These are phyloP conservation scores for Agaricus subrufescens DNA, from an alignment of 768 basidiomycete species.

Conservation along the genomic window DNA sequence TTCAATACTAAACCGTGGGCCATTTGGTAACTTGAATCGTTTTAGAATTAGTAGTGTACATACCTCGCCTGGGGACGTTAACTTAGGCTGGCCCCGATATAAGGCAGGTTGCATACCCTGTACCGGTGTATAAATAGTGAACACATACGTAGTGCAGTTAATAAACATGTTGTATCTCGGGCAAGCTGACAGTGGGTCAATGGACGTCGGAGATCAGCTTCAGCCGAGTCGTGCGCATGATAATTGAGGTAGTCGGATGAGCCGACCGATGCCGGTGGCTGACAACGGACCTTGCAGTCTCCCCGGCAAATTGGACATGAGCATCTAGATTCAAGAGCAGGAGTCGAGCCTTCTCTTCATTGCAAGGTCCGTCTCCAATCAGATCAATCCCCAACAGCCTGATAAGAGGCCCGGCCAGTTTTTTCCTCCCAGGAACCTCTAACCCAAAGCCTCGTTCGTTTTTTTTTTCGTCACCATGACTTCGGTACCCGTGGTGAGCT, in stretches of 20 bases:
- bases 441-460: neutral
- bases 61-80: slow-evolving; percentile 3
- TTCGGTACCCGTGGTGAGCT: slow-evolving; percentile 12
- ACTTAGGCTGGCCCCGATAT: neutral
- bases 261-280: too few relatives aligned
- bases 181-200: neutral
- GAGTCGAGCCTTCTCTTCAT: neutral
- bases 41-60: slow-evolving; percentile 8
- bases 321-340: neutral
- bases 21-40: neutral
- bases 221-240: too few relatives aligned
- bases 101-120: slow-evolving; percentile 9
- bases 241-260: too few relatives aligned
- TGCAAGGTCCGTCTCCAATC: too few relatives aligned
- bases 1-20: neutral
- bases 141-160: slow-evolving; percentile 3
- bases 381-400: neutral
- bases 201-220: neutral
- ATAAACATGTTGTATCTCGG: neutral
- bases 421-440: neutral
- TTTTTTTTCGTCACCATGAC: slow-evolving; percentile 6
- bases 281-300: neutral
- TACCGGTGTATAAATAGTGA: slow-evolving; percentile 9
- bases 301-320: neutral
- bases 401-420: neutral